A percentile compares a stretch with the other conserved stretches of the same genome.
phyloP scores from a whole-genome alignment of 257 asterid genomes.

The Nicotiana paniculata region DNA sequence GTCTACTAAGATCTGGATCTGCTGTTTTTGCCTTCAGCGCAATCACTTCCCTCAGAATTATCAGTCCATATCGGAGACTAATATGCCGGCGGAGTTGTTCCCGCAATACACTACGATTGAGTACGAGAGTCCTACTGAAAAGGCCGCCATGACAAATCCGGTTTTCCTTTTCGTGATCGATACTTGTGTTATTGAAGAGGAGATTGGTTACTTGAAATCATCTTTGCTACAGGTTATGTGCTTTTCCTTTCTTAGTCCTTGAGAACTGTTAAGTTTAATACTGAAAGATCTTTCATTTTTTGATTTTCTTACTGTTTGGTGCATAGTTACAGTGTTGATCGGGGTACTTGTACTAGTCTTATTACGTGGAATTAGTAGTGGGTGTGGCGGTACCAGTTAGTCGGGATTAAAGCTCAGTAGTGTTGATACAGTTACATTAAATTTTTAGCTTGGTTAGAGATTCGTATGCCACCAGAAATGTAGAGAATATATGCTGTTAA shows the following conservation, averaged over 20 bases:
- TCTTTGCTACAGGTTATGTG: slow-evolving; percentile 64
- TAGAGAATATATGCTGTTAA: neutral
- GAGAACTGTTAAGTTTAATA: neutral
- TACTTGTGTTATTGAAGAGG: slow-evolving; percentile 92
- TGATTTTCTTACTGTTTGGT: neutral
- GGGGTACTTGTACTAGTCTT: neutral
- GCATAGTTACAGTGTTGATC: neutral
- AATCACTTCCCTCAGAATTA: slow-evolving; percentile 83
- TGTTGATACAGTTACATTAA: neutral
- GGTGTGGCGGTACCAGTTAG: neutral
- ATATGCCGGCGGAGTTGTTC: slow-evolving; percentile 88
- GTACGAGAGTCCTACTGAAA: slow-evolving; percentile 48
- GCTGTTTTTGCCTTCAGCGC: slow-evolving; percentile 83
- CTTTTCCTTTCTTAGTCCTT: neutral
- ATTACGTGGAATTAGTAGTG: neutral
- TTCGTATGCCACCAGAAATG: neutral
- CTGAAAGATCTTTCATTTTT: neutral
- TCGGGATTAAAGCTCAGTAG: too few relatives aligned
- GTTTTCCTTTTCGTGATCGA: slow-evolving; percentile 83
- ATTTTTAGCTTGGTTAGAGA: neutral
- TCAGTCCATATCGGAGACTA: slow-evolving; percentile 79
- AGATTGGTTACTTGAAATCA: slow-evolving; percentile 71
- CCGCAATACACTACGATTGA: slow-evolving; percentile 89
- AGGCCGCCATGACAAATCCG: slow-evolving; percentile 25
- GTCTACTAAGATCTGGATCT: slow-evolving; percentile 87